Evolutionary conservation across 2,329 filamentous ascomycete genomes (phyloP), one percentile per base, ranked within the genome.

Genomic region (Drechslerella coelobrocha): DNA sequence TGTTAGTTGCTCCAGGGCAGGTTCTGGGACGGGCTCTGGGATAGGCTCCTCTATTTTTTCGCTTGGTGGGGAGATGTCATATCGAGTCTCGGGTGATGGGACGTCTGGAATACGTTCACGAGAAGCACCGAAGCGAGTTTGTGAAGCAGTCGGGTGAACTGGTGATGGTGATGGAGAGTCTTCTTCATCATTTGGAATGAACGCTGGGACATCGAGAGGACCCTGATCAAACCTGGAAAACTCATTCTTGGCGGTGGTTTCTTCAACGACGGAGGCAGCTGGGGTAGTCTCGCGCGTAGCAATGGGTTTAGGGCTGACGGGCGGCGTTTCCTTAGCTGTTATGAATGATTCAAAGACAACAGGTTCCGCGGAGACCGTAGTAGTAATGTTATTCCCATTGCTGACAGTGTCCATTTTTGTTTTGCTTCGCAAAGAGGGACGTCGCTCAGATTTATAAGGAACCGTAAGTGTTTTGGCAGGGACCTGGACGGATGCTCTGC

Each of bases 171-270:
- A 76, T 24, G 82, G 81, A 26, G 79, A 79, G 12, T 87, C 84
- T 2, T 81, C 82, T 10, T 39, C 34, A 39, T 68, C 63, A 29
- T 68, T 37, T 0, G 90, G 90, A 9, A 86, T 83, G 76, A 95
- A 96, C 0, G 92, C 90, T 2, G 94, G 93, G 78, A 94, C 89
- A 62, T 85, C 79, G 23, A 97, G 83, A 1, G 94, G 94, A 1
- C 92, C 94, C 80, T 97, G 93, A 76, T 94, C 89, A 77, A 97
- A 97, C 23, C 82, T 82, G 14, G 84, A 84, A 76, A 88, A 87
- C 56, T 82, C 81, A 2, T 77, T 78, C 45, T 69, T 69, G 9
- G 65, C 65, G 14, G 51, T 55, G 2, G 52, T 57, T 26, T 74
- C 61, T 29, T 71, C 61, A 14, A 61, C 56, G 14, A 62, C 50